Percentiles rank a stretch among this genome's conserved stretches.
phyloP scores from a whole-genome alignment of 495 filamentous ascomycete species.

The Hypoxylon rickii region DNA sequence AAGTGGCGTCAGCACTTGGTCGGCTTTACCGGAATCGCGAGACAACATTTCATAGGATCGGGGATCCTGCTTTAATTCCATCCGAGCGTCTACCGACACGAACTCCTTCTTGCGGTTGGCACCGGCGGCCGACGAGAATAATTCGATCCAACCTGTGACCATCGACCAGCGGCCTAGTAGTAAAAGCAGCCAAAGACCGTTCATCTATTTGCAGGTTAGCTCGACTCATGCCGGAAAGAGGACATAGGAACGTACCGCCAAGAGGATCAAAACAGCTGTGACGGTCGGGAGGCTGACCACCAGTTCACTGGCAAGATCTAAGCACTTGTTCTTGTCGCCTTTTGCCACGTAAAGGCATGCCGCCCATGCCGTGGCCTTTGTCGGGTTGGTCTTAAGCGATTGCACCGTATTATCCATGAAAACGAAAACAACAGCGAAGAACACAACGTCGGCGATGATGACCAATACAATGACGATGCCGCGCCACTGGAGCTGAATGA shows the following conservation, averaged over 20 bases:
- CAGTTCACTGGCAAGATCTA: constrained; percentile 57
- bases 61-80: constrained; percentile 62
- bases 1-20: constrained; percentile 51
- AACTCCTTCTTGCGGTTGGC: constrained; percentile 67
- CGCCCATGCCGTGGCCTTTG: constrained; percentile 65
- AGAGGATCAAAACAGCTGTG: constrained; percentile 77
- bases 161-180: constrained; percentile 82
- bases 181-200: constrained; percentile 82
- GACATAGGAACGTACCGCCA: constrained; percentile 63
- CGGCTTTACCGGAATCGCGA: constrained; percentile 55
- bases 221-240: background rate
- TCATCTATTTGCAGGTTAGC: constrained; percentile 56
- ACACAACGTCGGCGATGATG: constrained; percentile 86
- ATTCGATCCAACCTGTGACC: constrained; percentile 79
- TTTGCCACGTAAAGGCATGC: constrained; percentile 64
- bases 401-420: constrained; percentile 74
- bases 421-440: constrained; percentile 89
- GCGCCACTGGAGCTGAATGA: constrained; percentile 93
- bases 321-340: constrained; percentile 69
- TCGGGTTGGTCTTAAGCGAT: constrained; percentile 56
- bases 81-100: constrained; percentile 80
- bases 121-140: constrained; percentile 55
- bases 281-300: constrained; percentile 77
- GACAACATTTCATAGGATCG: constrained; percentile 84
- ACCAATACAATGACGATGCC: constrained; percentile 84